Base-by-base conservation (phyloP, 2,329 filamentous ascomycete species). In the Pseudogymnoascus sp. region DNA sequence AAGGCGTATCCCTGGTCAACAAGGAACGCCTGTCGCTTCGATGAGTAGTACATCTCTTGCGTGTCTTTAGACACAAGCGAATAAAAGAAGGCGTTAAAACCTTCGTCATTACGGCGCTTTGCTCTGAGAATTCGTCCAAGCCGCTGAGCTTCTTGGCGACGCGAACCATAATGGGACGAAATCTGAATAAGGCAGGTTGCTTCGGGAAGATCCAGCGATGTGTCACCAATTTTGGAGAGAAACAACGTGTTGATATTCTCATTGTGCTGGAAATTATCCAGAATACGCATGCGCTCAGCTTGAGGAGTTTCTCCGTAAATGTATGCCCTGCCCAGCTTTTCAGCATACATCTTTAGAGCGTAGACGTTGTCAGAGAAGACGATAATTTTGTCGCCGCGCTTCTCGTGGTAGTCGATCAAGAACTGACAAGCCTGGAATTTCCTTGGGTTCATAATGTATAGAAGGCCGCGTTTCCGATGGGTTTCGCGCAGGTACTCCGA, bases 1-100 rank as follows among this genome's bases (percentile, higher is more conserved):
- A 99, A 99, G 0, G 95, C 93, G 74, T 99, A 99, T 8, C 95
- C 95, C 76, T 99, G 95, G 69, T 99, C 95, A 21, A 99, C 93
- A 0, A 99, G 81, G 78, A 99, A 99, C 0, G 95, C 93, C 76
- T 99, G 95, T 8, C 95, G 85, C 76, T 97, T 97, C 3, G 92
- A 93, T 0, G 93, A 97, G 75, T 96, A 99, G 73, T 87, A 95
- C 93, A 99, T 97, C 75, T 99, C 95, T 66, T 93, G 88, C 0
- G 95, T 99, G 73, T 99, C 95, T 75, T 97, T 97, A 5, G 91
- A 96, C 3, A 99, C 95, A 0, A 99, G 83, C 0, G 91, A 96
- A 77, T 99, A 99, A 79, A 99, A 99, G 76, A 97, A 99, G 0
- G 95, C 95, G 73, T 99, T 99, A 76, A 99, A 99, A 6, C 95